A percentile compares a stretch with the other conserved stretches of the same genome.
Conservation (phyloP, 345 rosid genomes). For the Eucalyptus pauciflora region DNA sequence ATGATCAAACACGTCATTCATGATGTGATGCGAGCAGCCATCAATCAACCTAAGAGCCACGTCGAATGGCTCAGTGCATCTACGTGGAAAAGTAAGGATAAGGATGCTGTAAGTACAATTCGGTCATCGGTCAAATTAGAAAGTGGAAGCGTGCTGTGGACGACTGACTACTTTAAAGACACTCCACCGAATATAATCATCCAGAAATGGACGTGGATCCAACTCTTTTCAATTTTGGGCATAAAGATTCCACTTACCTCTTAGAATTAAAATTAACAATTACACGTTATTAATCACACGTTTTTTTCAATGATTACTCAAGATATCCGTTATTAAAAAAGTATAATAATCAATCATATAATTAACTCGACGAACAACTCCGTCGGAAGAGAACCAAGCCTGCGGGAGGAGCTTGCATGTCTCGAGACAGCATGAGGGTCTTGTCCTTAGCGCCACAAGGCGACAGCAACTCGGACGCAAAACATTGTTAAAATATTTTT, state of each 20-base stretch:
- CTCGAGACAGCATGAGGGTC: too few species aligned
- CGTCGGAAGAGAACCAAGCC: fast-evolving
- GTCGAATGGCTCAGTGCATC: background rate
- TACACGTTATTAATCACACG: background rate
- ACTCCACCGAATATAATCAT: too few species aligned
- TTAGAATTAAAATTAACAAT: background rate
- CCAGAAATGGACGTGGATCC: background rate
- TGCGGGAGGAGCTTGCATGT: background rate
- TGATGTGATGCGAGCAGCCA: background rate
- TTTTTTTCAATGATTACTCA: too few species aligned
- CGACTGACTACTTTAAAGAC: background rate
- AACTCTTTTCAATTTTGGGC: background rate
- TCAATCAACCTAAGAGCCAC: background rate
- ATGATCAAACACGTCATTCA: background rate
- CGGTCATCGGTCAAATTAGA: background rate
- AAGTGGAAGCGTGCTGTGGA: background rate
- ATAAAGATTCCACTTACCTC: background rate
- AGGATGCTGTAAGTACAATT: background rate
- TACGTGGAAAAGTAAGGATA: background rate
- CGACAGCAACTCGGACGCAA: fast-evolving
- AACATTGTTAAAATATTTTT: too few species aligned
- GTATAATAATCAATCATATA: background rate
- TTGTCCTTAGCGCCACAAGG: fast-evolving
- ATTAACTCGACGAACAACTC: fast-evolving
- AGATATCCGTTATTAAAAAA: too few species aligned